phyloP scores from a whole-genome alignment of 441 rosid species.

The Bruguiera hainesii region DNA sequence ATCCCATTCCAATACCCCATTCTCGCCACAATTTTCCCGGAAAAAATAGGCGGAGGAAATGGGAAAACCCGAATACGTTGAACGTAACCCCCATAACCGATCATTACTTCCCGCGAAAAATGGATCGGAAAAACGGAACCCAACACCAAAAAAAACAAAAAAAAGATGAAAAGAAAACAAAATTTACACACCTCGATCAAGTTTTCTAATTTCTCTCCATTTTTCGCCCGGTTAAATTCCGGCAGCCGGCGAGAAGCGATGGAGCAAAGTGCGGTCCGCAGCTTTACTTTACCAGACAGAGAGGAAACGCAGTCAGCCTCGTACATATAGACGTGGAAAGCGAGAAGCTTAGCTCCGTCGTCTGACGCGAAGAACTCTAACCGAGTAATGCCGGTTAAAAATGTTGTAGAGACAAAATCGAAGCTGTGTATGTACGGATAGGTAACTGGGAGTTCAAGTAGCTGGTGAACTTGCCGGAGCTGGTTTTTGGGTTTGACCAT shows the following conservation, averaged over 20 bases:
- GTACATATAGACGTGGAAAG: neutral
- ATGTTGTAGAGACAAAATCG: neutral
- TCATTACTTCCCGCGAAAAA: neutral
- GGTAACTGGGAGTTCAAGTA: neutral
- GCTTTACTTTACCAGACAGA: conserved; percentile 12
- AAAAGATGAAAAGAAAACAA: neutral
- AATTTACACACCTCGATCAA: neutral
- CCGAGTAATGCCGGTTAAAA: neutral
- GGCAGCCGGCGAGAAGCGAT: conserved; percentile 13
- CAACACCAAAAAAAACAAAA: neutral
- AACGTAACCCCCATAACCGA: neutral
- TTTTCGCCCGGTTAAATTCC: neutral
- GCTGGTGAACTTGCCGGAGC: neutral
- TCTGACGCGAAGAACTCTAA: neutral
- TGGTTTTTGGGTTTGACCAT: neutral
- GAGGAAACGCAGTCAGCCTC: neutral
- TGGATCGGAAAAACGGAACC: neutral
- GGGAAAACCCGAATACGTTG: too few relatives aligned
- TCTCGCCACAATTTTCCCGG: too few relatives aligned
- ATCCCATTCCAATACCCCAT: too few relatives aligned
- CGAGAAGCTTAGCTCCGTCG: neutral
- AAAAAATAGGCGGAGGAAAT: too few relatives aligned
- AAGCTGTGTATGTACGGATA: neutral
- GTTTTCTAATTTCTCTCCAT: too few relatives aligned
- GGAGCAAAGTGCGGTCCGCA: conserved; percentile 19